Conservation (phyloP, 2,329 filamentous ascomycete species). For the Curvularia sp. region DNA sequence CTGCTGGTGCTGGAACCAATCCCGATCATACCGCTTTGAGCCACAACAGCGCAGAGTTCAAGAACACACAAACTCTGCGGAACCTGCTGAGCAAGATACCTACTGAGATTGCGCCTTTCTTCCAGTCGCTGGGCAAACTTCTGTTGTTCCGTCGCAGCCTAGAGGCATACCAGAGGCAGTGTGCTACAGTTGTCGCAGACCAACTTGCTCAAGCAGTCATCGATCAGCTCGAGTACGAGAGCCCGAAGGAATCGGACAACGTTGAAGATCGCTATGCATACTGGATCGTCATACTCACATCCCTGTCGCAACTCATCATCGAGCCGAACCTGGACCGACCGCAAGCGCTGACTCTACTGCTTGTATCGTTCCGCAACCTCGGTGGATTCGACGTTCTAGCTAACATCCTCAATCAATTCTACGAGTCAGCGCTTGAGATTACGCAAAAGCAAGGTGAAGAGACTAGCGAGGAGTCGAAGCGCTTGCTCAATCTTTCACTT, state of each 20-base stretch:
- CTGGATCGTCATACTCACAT: slow-evolving; percentile 80
- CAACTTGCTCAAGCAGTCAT: slow-evolving; percentile 76
- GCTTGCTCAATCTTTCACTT: slow-evolving; percentile 57
- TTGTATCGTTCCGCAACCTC: slow-evolving; percentile 85
- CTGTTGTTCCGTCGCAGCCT: slow-evolving; percentile 76
- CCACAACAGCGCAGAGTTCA: slow-evolving; percentile 58
- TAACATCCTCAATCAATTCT: slow-evolving; percentile 73
- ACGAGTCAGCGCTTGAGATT: slow-evolving; percentile 62
- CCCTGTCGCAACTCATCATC: slow-evolving; percentile 78
- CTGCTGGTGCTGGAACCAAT: slow-evolving; percentile 19
- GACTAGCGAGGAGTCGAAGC: slow-evolving; percentile 54
- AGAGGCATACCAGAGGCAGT: slow-evolving; percentile 69
- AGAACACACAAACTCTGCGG: slow-evolving; percentile 80
- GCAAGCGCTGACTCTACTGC: slow-evolving; percentile 69
- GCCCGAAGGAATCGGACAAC: slow-evolving; percentile 57
- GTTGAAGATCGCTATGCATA: slow-evolving; percentile 74
- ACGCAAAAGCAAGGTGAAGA: slow-evolving; percentile 54
- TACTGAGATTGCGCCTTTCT: slow-evolving; percentile 80
- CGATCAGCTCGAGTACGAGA: slow-evolving; percentile 66
- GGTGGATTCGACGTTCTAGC: slow-evolving; percentile 79
- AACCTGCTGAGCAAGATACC: slow-evolving; percentile 81
- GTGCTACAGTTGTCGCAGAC: slow-evolving; percentile 67
- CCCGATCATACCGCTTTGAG: slow-evolving; percentile 22
- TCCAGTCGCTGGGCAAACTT: slow-evolving; percentile 84
- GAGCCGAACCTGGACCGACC: slow-evolving; percentile 63